A percentile compares a stretch with the other conserved stretches of the same genome.
phyloP scores from a whole-genome alignment of 306 rosid species.

The Lotus japonicus region DNA sequence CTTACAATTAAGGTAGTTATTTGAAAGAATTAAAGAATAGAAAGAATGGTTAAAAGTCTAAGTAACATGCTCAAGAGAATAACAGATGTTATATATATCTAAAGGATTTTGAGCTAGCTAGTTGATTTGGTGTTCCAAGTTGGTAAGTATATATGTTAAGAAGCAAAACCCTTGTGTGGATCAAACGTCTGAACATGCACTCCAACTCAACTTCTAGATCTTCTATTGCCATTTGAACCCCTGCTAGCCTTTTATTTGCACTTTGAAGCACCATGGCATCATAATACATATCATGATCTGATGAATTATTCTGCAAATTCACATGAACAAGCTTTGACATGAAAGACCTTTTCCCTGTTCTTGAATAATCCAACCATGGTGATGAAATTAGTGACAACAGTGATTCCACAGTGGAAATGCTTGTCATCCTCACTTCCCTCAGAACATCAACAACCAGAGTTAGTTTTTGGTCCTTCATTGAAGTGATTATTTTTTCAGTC shows the following conservation, averaged over 20 bases:
- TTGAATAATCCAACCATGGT: constrained; percentile 41
- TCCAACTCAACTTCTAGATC: constrained; percentile 51
- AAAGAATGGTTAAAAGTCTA: not conserved
- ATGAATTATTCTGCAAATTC: not conserved
- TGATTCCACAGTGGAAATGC: constrained; percentile 48
- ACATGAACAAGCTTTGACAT: constrained; percentile 29
- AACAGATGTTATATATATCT: not conserved
- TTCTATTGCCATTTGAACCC: constrained; percentile 46
- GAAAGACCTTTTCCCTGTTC: constrained; percentile 25
- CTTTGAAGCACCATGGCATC: constrained; percentile 46
- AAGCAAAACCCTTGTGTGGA: constrained; percentile 55
- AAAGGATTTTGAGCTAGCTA: constrained; percentile 8
- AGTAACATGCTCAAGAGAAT: not conserved
- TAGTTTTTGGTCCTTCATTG: constrained; percentile 28
- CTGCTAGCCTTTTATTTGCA: constrained; percentile 46
- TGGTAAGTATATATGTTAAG: constrained; percentile 53
- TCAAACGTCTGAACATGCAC: constrained; percentile 59
- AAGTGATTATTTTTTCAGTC: not conserved
- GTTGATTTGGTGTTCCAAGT: not conserved
- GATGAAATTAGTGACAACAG: constrained; percentile 42
- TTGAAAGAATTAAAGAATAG: constrained; percentile 17
- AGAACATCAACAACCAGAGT: constrained; percentile 49
- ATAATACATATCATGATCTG: constrained; percentile 23
- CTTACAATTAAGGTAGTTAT: not conserved
- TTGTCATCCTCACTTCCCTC: constrained; percentile 41